Percentiles rank a stretch among this genome's conserved stretches.
phyloP scores from a whole-genome alignment of 2,329 filamentous ascomycete genomes.

The Bimuria novae-zelandiae region DNA sequence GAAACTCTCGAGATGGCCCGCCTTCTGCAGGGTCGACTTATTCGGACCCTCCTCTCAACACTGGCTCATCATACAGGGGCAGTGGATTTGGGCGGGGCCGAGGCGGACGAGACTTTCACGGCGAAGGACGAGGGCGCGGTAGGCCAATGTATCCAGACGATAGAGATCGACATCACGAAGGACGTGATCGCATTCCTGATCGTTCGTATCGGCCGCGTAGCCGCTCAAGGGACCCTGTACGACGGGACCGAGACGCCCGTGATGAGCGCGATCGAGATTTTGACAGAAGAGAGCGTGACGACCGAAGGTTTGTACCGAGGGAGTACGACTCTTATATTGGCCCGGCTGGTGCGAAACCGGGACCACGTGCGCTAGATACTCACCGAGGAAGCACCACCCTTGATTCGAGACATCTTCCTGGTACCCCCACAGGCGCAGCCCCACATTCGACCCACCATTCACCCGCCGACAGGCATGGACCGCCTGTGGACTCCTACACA shows the following conservation, averaged over 20 bases:
- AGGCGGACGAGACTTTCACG: slow-evolving; percentile 50
- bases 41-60: slow-evolving; percentile 67
- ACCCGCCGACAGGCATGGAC: slow-evolving; percentile 38
- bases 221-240: slow-evolving; percentile 65
- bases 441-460: slow-evolving; percentile 40
- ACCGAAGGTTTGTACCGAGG: slow-evolving; percentile 50
- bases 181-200: slow-evolving; percentile 38
- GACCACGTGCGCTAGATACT: slow-evolving; percentile 35
- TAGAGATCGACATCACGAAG: slow-evolving; percentile 56
- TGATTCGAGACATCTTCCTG: slow-evolving; percentile 39
- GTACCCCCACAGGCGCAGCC: slow-evolving; percentile 40
- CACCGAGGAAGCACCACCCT: slow-evolving; percentile 33
- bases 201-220: slow-evolving; percentile 64
- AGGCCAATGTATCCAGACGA: slow-evolving; percentile 53
- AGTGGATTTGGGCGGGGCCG: slow-evolving; percentile 58
- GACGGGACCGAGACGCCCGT: slow-evolving; percentile 55
- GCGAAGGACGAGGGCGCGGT: slow-evolving; percentile 44
- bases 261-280: slow-evolving; percentile 45
- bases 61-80: slow-evolving; percentile 57
- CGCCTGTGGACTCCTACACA: slow-evolving; percentile 39
- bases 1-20: slow-evolving; percentile 74
- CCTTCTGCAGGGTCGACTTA: slow-evolving; percentile 72
- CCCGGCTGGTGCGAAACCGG: slow-evolving; percentile 37
- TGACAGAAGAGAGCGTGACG: slow-evolving; percentile 46
- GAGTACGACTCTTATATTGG: slow-evolving; percentile 52